Evolutionary conservation across 2,329 filamentous ascomycete species (phyloP).

Genomic region (Onygena corvina): DNA sequence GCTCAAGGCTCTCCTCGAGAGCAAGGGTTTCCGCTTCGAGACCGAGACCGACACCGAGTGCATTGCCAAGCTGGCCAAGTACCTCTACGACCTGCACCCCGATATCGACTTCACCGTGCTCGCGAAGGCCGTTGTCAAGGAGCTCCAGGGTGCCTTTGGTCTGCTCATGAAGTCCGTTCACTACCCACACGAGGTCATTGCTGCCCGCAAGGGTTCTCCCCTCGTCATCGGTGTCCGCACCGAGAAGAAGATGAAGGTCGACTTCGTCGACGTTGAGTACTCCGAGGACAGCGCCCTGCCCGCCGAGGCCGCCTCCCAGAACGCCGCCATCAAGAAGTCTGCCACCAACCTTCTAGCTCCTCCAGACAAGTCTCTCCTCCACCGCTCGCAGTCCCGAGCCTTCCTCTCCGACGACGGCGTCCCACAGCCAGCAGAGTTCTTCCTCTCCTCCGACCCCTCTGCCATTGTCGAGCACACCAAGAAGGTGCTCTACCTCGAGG

Average conservation of each 20-base stretch:
- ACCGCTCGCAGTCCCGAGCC: conserved; percentile 94
- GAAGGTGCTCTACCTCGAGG: conserved; percentile 99
- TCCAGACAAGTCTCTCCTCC: conserved; percentile 92
- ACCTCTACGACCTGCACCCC: conserved; percentile 89
- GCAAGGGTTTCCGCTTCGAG: conserved; percentile 97
- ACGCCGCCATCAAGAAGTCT: conserved; percentile 88
- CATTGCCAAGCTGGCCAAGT: conserved; percentile 97
- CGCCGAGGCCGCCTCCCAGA: conserved; percentile 90
- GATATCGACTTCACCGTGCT: conserved; percentile 92
- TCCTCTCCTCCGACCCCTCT: conserved; percentile 95
- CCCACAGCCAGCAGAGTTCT: conserved; percentile 97
- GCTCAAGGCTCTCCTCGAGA: conserved; percentile 79
- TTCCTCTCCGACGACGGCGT: conserved; percentile 98
- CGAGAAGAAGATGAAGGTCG: conserved; percentile 98
- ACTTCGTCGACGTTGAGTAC: conserved; percentile 98
- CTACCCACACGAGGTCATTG: conserved; percentile 95
- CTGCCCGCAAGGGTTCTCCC: conserved; percentile 94
- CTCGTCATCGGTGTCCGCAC: conserved; percentile 96
- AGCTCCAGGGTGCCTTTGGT: conserved; percentile 95
- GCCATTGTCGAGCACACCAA: conserved; percentile 99
- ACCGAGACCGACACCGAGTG: conserved; percentile 99
- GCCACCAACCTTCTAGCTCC: conserved; percentile 65
- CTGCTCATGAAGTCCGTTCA: conserved; percentile 96
- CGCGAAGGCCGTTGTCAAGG: conserved; percentile 94
- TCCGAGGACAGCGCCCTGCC: conserved; percentile 78